Evolutionary conservation across 306 rosid genomes (phyloP).

Genomic region (Rosa persica): DNA sequence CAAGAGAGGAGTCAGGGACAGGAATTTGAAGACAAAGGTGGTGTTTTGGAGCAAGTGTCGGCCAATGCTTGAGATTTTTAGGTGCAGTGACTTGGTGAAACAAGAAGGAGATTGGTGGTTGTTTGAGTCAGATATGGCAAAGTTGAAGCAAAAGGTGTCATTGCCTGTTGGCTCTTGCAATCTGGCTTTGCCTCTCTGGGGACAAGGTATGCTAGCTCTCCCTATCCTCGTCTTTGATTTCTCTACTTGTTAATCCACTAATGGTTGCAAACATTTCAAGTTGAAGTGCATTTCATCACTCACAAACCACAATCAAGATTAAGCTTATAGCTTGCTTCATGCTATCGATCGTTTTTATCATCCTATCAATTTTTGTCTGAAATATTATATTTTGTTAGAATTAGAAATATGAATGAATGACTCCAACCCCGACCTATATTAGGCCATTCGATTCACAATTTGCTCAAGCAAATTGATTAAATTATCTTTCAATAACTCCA

Average conservation of each 20-base stretch:
- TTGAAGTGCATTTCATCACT: too few relatives aligned
- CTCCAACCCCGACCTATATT: too few relatives aligned
- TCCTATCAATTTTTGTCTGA: not conserved
- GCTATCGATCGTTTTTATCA: not conserved
- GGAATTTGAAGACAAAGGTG: slow-evolving; percentile 52
- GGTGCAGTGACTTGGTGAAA: slow-evolving; percentile 66
- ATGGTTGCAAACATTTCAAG: too few relatives aligned
- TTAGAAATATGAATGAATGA: too few relatives aligned
- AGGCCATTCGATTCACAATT: too few relatives aligned
- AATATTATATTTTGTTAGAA: too few relatives aligned
- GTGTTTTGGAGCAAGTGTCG: slow-evolving; percentile 74
- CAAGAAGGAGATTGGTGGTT: slow-evolving; percentile 85
- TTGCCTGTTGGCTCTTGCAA: slow-evolving; percentile 86
- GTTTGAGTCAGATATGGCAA: slow-evolving; percentile 47
- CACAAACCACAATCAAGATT: not conserved
- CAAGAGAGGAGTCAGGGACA: slow-evolving; percentile 57
- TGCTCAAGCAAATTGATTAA: too few relatives aligned
- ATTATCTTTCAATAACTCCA: not conserved
- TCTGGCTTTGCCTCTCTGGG: slow-evolving; percentile 91
- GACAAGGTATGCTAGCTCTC: slow-evolving; percentile 57
- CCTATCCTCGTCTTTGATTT: not conserved
- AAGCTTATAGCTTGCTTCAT: too few relatives aligned
- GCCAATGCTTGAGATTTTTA: slow-evolving; percentile 86
- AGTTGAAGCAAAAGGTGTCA: slow-evolving; percentile 61
- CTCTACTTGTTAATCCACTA: not conserved